A percentile compares a stretch with the other conserved stretches of the same genome.
Conservation (phyloP, 257 asterid genomes). For the Plantago major region DNA sequence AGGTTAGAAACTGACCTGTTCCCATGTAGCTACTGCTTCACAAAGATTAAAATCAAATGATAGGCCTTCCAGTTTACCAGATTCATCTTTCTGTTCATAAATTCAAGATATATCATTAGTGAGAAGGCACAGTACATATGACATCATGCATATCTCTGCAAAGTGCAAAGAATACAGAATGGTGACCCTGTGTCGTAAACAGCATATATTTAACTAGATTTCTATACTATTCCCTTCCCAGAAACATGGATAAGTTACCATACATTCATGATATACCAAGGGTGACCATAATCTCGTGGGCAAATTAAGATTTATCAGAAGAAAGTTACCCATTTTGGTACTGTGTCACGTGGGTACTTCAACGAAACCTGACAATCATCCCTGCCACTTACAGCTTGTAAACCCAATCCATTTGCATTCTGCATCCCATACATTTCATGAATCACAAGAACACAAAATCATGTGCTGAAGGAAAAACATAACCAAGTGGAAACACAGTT, state of each 20-base stretch:
- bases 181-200: neutral
- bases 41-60: slow-evolving; percentile 67
- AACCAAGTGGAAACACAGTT: slow-evolving; percentile 5
- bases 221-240: neutral
- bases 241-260: neutral
- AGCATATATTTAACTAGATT: neutral
- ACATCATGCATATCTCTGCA: neutral
- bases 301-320: neutral
- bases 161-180: neutral
- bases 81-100: slow-evolving; percentile 77
- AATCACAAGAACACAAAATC: neutral
- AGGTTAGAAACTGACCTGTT: slow-evolving; percentile 64
- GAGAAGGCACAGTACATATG: slow-evolving; percentile 20
- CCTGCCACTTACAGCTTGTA: slow-evolving; percentile 62
- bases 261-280: neutral
- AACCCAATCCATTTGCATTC: slow-evolving; percentile 95
- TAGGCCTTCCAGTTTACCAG: slow-evolving; percentile 90
- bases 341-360: slow-evolving; percentile 69
- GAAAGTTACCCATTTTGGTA: slow-evolving; percentile 83
- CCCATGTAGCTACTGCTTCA: slow-evolving; percentile 99
- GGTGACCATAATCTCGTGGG: neutral
- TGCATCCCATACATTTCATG: slow-evolving; percentile 31
- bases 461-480: neutral
- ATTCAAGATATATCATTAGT: slow-evolving; percentile 19
- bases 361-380: slow-evolving; percentile 65